Conservation (phyloP, 2,329 filamentous ascomycete genomes). For the Venturia pyrina region DNA sequence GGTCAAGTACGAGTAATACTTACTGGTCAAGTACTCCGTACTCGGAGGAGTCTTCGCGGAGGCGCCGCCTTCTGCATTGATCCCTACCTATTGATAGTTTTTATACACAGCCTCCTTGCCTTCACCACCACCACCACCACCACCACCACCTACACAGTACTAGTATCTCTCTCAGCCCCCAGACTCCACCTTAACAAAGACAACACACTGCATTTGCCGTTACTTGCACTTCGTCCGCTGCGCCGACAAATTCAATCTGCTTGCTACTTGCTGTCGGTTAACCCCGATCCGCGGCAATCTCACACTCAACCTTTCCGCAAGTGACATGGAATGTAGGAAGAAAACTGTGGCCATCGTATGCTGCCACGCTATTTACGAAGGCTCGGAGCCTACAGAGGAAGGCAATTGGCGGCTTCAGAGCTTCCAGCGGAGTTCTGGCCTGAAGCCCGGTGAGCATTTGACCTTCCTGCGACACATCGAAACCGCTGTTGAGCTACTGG, state of each 20-base stretch:
- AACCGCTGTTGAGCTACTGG: constrained; percentile 2
- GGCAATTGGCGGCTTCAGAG: constrained; percentile 56
- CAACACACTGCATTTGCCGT: constrained; percentile 1
- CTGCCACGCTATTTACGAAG: constrained; percentile 71
- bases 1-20: too few relatives aligned
- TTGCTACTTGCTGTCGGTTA: neutral
- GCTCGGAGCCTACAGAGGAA: constrained; percentile 26
- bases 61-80: neutral
- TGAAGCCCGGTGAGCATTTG: constrained; percentile 55
- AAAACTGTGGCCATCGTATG: constrained; percentile 62
- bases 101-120: neutral
- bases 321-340: neutral
- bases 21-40: too few relatives aligned
- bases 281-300: neutral
- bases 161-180: neutral
- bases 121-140: too few relatives aligned
- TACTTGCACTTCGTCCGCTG: neutral
- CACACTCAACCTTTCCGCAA: neutral
- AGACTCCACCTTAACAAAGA: neutral
- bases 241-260: neutral
- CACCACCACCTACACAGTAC: too few relatives aligned
- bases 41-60: neutral
- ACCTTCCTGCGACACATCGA: constrained; percentile 64
- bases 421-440: constrained; percentile 49
- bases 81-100: neutral